Evolutionary conservation across 257 asterid species (phyloP), one percentile per base, ranked within the genome.

Genomic region (Anisodus acutangulus): DNA sequence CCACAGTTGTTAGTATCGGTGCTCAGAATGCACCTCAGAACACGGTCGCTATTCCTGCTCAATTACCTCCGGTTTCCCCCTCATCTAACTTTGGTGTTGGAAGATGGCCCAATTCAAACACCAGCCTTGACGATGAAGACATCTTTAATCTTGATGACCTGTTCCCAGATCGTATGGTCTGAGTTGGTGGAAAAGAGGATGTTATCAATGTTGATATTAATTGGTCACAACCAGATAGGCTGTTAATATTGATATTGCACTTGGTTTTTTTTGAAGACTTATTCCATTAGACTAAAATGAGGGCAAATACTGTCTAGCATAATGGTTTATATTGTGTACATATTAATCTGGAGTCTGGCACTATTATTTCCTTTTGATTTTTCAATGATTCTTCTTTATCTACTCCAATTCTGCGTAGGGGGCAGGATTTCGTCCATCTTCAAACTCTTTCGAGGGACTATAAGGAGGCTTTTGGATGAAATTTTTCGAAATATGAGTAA

Each of bases 141-240:
- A 13, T 78, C 11, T 78, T 53, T 78, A 12, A 53, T 53, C 47
- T 54, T 64, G 64, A 54, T 26, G 64, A 78, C 82, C 82, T 78
- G 26, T 78, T 78, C 64, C 1, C 45, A 74, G 62, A 74, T 74
- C 62, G 8, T n/a, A 12, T 49, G 62, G 12, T 78, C 47, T 78
- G 64, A 78, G 39, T 13, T 53, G 49, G 49, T 78, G 64, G 45
- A 13, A 17, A 17, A 13, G 31, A 53, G 17, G 82, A 31, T 70
- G 1, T 70, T 9, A 31, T 31, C 35, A 70, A 43, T 4, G 79
- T 70, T 43, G 79, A 45, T 17, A 39, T 17, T 69, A 41, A 54
- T 69, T 7, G 54, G 55, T 69, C 8, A 41, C 16, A 43, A 4
- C 8, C 76, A 39, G 26, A 39, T 7, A 68, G 26, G 76, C 2